Conservation (phyloP, 1,139 yeast species). For the Blastobotrys illinoisensis region DNA sequence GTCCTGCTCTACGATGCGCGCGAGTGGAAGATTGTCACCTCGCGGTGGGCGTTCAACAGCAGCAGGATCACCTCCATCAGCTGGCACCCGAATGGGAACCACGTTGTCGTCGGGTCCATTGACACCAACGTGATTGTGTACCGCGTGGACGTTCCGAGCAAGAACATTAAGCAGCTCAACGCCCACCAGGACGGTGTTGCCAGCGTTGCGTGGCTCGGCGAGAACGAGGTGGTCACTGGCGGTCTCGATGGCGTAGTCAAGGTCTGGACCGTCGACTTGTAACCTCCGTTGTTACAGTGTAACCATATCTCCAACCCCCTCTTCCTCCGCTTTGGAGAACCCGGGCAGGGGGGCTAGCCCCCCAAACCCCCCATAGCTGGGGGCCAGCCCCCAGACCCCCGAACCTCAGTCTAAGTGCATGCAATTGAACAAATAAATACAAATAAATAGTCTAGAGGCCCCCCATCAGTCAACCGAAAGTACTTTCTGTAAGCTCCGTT, state of each 20-base stretch:
- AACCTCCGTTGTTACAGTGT: not conserved
- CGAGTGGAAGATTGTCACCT: conserved; percentile 59
- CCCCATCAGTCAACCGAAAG: no score
- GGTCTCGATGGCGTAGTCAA: conserved; percentile 84
- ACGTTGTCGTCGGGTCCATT: conserved; percentile 70
- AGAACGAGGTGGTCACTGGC: conserved; percentile 49
- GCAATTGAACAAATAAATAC: no score
- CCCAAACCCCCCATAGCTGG: no score
- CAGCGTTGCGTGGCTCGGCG: conserved; percentile 61
- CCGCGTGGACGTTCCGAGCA: conserved; percentile 71
- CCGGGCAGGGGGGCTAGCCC: no score
- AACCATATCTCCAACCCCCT: no score
- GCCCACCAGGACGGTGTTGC: conserved; percentile 89
- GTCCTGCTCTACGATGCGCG: conserved; percentile 58
- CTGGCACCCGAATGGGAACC: conserved; percentile 74
- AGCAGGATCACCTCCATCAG: conserved; percentile 69
- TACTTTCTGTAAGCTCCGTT: no score
- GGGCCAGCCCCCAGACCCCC: no score
- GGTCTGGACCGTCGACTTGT: conserved; percentile 48
- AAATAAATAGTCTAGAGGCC: no score
- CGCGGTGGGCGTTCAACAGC: conserved; percentile 95
- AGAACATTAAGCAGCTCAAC: conserved; percentile 64
- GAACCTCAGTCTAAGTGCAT: no score
- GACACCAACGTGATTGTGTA: conserved; percentile 80
- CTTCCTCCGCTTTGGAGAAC: no score